phyloP scores from a whole-genome alignment of 306 rosid genomes.

The Gynostemma pentaphyllum region DNA sequence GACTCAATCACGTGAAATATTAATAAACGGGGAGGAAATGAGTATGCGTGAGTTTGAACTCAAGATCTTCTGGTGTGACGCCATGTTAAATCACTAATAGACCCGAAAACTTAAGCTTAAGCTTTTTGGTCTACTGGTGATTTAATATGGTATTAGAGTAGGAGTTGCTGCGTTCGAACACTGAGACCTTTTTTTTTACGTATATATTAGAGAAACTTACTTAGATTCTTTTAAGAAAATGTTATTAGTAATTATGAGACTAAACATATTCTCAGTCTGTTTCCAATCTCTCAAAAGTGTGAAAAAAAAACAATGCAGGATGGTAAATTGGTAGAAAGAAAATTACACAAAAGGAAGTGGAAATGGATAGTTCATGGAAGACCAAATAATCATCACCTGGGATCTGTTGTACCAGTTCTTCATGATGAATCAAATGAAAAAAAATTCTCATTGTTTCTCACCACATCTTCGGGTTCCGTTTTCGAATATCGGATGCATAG shows the following conservation, averaged over 20 bases:
- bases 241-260: neutral
- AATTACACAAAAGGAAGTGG: constrained; percentile 85
- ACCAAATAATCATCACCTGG: constrained; percentile 55
- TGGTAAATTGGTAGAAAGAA: constrained; percentile 76
- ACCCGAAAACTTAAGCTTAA: too few relatives aligned
- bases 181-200: too few relatives aligned
- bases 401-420: constrained; percentile 45
- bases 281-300: neutral
- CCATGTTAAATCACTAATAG: too few relatives aligned
- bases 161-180: too few relatives aligned
- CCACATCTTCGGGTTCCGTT: constrained; percentile 55
- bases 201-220: too few relatives aligned
- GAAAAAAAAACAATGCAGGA: constrained; percentile 25
- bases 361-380: constrained; percentile 81
- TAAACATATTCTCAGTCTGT: neutral
- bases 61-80: too few relatives aligned
- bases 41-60: too few relatives aligned
- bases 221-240: neutral
- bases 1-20: too few relatives aligned
- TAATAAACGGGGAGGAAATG: too few relatives aligned
- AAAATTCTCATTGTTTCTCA: constrained; percentile 51
- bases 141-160: too few relatives aligned
- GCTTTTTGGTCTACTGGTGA: too few relatives aligned
- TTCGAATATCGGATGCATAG: constrained; percentile 54
- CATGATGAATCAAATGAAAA: constrained; percentile 48